Base-by-base conservation (phyloP, 2,329 filamentous ascomycete species). In the Clarireedia sp. region DNA sequence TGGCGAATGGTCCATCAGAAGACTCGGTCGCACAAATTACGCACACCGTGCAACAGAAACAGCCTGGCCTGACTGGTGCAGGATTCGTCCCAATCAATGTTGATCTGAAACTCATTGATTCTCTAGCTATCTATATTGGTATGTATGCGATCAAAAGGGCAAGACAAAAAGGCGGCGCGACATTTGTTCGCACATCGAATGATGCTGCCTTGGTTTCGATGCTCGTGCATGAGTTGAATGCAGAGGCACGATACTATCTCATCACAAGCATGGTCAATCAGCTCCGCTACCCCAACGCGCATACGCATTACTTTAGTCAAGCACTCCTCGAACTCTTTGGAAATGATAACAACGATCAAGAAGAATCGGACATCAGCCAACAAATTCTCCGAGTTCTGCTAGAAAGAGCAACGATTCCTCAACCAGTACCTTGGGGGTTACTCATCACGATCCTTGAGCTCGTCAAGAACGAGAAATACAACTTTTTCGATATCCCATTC, bases 351-450 rank as follows among this genome's bases (percentile, higher is more conserved):
- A 78, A 72, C 68, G 85, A 86, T 63, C 83, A 87, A 16, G 88
- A 94, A 66, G 89, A 92, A 65, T 79, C 79, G 1, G 87, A 90
- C 60, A 85, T 96, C 48, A 88, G 92, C 37, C 87, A 97, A 73
- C 89, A 95, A 69, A 92, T 99, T 57, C 89, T 90, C 51, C 83
- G 92, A 47, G 84, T 96, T 23, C 75, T 99, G 46, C 77, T 96
- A 38, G 94, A 99, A 76, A 83, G 94, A 48, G 76, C 96, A 47
- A 82, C 95, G 57, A 87, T 90, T 21, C 90, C 89, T 70, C 90
- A 91, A 74, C 92, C 92, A 51, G 92, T 97, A 69, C 92, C 95
- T 17, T 97, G 92, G 92, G 95, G 95, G 12, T 75, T 99, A 44
- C 85, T 96, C 69, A 85, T 91, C 60, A 92, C 90, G 37, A 80